These are phyloP conservation scores for Cryptococcus neoformans DNA, from an alignment of 1,284 basidiomycete genomes.

Conservation along the genomic window DNA sequence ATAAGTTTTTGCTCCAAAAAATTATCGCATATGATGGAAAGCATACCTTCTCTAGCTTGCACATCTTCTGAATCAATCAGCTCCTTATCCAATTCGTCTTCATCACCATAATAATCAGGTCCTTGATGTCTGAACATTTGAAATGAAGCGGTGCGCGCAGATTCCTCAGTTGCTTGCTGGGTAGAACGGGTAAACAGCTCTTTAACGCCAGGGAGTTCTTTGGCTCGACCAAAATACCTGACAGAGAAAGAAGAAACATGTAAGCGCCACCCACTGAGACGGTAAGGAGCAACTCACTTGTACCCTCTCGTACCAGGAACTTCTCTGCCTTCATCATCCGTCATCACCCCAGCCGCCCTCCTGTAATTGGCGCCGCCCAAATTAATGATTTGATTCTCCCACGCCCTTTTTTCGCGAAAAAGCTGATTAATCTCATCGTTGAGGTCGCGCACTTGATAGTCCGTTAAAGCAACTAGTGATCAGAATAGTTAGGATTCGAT, in stretches of 20 bases:
- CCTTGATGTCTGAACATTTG: slow-evolving; percentile 87
- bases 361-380: slow-evolving; percentile 96
- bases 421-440: slow-evolving; percentile 99
- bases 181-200: slow-evolving; percentile 69
- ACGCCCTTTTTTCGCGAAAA: slow-evolving; percentile 91
- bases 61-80: slow-evolving; percentile 69
- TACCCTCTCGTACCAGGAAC: slow-evolving; percentile 97
- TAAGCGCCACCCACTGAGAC: not conserved
- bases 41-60: slow-evolving; percentile 68
- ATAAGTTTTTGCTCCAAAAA: not conserved
- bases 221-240: slow-evolving; percentile 96
- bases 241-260: too few species aligned
- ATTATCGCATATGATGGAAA: not conserved
- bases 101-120: slow-evolving; percentile 85
- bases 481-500: not conserved
- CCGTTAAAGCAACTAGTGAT: slow-evolving; percentile 58
- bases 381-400: slow-evolving; percentile 95
- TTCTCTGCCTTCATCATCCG: slow-evolving; percentile 87
- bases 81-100: slow-evolving; percentile 73
- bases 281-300: slow-evolving; percentile 62
- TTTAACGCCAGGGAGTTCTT: slow-evolving; percentile 91
- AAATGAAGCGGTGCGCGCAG: slow-evolving; percentile 66
- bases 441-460: slow-evolving; percentile 93
- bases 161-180: slow-evolving; percentile 79
- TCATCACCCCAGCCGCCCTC: slow-evolving; percentile 76